Percentiles rank a stretch among this genome's conserved stretches.
phyloP scores from a whole-genome alignment of 148 eudicot genomes.

The Silene latifolia region DNA sequence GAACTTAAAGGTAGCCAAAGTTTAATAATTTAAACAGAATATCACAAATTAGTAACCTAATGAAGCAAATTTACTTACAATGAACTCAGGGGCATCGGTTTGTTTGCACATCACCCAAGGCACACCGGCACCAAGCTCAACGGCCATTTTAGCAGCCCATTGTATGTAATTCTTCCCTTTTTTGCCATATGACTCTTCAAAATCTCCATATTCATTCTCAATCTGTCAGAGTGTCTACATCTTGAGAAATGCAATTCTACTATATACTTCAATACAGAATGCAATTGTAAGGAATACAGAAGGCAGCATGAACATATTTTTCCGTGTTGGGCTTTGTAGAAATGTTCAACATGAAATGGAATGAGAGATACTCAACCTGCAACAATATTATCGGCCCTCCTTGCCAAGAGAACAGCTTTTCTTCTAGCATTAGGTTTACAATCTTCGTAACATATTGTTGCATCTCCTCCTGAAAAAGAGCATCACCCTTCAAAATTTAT shows the following conservation, averaged over 20 bases:
- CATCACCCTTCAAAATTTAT: slow-evolving; percentile 6
- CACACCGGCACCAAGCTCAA: slow-evolving; percentile 88
- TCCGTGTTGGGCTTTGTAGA: background rate
- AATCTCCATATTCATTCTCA: slow-evolving; percentile 93
- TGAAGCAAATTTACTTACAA: slow-evolving; percentile 42
- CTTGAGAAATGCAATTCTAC: background rate
- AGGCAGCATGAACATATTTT: background rate
- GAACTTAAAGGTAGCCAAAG: background rate
- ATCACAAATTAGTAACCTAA: background rate
- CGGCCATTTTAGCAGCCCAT: slow-evolving; percentile 96
- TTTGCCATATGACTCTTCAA: slow-evolving; percentile 60
- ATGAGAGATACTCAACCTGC: slow-evolving; percentile 53
- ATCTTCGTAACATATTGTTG: slow-evolving; percentile 77
- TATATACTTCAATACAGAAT: background rate
- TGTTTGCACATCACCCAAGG: slow-evolving; percentile 99
- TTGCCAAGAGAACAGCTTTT: slow-evolving; percentile 91
- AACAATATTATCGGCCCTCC: slow-evolving; percentile 92
- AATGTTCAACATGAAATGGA: background rate
- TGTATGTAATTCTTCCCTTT: slow-evolving; percentile 67
- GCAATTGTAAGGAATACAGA: background rate
- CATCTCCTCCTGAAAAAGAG: slow-evolving; percentile 83
- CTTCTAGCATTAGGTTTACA: slow-evolving; percentile 81
- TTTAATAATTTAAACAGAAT: slow-evolving; percentile 7
- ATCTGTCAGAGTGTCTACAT: slow-evolving; percentile 44
- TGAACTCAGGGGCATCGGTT: slow-evolving; percentile 82